phyloP scores from a whole-genome alignment of 164 flowering plant species.

The Magnolia sinica region DNA sequence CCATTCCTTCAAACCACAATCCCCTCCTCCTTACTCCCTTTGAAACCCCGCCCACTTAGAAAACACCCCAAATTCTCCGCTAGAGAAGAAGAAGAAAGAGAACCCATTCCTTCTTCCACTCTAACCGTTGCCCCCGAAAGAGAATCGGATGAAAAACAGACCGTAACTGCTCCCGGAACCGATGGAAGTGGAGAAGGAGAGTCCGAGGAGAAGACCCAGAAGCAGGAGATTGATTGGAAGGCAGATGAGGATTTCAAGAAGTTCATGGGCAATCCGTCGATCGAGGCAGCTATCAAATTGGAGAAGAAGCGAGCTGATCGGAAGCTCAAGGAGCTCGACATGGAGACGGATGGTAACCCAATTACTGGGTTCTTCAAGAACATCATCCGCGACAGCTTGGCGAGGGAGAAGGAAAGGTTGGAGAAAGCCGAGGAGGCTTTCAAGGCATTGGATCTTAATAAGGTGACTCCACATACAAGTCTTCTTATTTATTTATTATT shows the following conservation, averaged over 20 bases:
- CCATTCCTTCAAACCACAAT: neutral
- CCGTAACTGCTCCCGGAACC: neutral
- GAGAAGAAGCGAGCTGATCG: constrained; percentile 93
- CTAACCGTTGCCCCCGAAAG: neutral
- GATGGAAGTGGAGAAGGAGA: constrained; percentile 2
- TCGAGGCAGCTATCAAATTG: constrained; percentile 91
- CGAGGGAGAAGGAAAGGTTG: constrained; percentile 69
- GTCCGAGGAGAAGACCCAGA: constrained; percentile 21
- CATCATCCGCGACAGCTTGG: constrained; percentile 51
- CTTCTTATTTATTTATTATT: neutral
- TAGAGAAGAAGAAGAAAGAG: constrained; percentile 1
- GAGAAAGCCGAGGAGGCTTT: constrained; percentile 83
- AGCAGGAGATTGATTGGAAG: constrained; percentile 88
- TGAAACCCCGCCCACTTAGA: neutral
- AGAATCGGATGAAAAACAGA: neutral
- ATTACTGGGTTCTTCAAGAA: constrained; percentile 47
- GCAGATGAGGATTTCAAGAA: constrained; percentile 90
- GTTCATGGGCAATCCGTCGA: constrained; percentile 96
- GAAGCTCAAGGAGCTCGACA: constrained; percentile 82
- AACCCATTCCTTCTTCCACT: constrained; percentile 14
- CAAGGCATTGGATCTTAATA: constrained; percentile 89
- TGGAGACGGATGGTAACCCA: constrained; percentile 55
- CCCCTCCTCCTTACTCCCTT: neutral
- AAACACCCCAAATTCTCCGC: constrained; percentile 2
- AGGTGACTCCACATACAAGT: constrained; percentile 32